Evolutionary conservation across 129 eudicot species (phyloP).

Genomic region (Artemisia tridentata): DNA sequence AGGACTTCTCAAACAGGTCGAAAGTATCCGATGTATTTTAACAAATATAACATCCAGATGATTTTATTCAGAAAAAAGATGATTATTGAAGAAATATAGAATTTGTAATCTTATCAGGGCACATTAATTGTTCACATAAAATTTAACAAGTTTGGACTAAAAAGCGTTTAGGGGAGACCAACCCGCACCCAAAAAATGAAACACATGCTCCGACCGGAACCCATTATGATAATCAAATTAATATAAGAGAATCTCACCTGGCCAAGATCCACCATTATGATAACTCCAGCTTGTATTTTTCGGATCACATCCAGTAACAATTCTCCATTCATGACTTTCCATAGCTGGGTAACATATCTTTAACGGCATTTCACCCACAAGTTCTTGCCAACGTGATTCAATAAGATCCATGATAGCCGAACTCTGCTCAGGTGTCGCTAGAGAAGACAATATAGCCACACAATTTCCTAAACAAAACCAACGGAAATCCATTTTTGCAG

Average conservation of each 20-base stretch:
- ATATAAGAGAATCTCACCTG: conserved; percentile 51
- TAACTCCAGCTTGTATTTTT: conserved; percentile 96
- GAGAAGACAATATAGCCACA: conserved; percentile 78
- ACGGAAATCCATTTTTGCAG: conserved; percentile 89
- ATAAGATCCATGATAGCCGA: conserved; percentile 92
- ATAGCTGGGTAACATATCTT: conserved; percentile 93
- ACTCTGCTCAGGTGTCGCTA: conserved; percentile 94
- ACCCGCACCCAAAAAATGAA: no score
- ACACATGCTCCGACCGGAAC: neutral
- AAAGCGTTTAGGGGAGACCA: no score
- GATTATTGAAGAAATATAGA: no score
- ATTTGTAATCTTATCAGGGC: no score
- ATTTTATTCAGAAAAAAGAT: no score
- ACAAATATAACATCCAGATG: no score
- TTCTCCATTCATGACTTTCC: conserved; percentile 94
- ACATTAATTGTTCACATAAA: no score
- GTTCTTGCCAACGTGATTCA: conserved; percentile 87
- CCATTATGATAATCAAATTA: neutral
- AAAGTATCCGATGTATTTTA: no score
- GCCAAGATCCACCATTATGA: conserved; percentile 99
- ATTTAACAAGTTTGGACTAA: no score
- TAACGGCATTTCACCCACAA: conserved; percentile 94
- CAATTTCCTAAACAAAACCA: conserved; percentile 99
- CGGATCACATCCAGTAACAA: conserved; percentile 90
- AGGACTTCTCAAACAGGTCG: no score